These are phyloP conservation scores for Mitragyna speciosa DNA, from an alignment of 257 asterid species.

Conservation along the genomic window DNA sequence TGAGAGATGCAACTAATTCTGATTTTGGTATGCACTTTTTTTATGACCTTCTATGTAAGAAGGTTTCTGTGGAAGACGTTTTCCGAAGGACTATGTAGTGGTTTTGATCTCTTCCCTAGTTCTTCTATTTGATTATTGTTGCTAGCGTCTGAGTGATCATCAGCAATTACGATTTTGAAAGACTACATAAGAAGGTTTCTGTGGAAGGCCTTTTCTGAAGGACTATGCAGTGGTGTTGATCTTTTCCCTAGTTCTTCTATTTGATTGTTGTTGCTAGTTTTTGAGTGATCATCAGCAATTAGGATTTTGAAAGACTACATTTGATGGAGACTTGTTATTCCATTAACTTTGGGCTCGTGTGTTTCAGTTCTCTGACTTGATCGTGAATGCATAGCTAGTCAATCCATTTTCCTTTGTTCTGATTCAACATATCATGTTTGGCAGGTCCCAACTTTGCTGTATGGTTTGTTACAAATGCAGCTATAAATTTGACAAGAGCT, in stretches of 20 bases:
- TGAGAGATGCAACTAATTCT: not conserved
- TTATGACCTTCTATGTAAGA: not conserved
- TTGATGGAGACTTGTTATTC: not conserved
- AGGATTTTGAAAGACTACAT: not conserved
- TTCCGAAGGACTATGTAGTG: not conserved
- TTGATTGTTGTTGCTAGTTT: not conserved
- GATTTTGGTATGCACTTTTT: not conserved
- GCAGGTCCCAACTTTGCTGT: conserved; percentile 12
- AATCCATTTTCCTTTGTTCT: not conserved
- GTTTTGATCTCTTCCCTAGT: not conserved
- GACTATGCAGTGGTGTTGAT: not conserved
- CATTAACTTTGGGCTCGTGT: not conserved
- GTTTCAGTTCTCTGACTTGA: not conserved
- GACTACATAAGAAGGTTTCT: not conserved
- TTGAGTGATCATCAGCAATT: not conserved
- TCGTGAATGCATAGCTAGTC: not conserved
- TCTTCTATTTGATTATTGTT: not conserved
- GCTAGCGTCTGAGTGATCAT: not conserved
- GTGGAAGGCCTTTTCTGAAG: not conserved
- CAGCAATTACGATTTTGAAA: too few relatives aligned
- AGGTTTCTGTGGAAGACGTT: not conserved
- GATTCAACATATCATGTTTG: not conserved
- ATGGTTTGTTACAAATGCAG: conserved; percentile 8
- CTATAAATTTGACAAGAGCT: conserved; percentile 5
- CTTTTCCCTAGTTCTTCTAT: not conserved